phyloP scores from a whole-genome alignment of 805 yeast species.

The Grigorovia jiainica region DNA sequence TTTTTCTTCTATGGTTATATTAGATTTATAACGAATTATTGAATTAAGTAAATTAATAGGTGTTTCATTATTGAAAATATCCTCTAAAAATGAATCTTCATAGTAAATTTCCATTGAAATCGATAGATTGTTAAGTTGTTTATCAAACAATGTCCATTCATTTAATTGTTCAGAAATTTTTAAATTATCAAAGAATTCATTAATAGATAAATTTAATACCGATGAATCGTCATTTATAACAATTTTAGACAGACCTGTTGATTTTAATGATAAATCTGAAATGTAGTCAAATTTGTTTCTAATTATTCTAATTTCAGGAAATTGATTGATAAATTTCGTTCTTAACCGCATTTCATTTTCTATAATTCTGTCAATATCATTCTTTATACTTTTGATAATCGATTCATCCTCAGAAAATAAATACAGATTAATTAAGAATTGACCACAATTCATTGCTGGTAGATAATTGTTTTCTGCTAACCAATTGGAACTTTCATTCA shows the following conservation, averaged over 20 bases:
- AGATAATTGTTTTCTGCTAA: constrained; percentile 36
- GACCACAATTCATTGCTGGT: constrained; percentile 45
- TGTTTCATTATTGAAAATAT: background rate
- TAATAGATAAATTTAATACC: constrained; percentile 27
- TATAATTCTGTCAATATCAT: constrained; percentile 19
- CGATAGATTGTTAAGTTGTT: constrained; percentile 8
- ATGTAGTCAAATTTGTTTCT: constrained; percentile 33
- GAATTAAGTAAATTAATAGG: no score
- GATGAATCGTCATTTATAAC: constrained; percentile 30
- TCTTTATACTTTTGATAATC: constrained; percentile 28
- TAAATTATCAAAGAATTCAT: constrained; percentile 22
- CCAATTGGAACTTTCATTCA: constrained; percentile 45
- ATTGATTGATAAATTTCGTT: constrained; percentile 25
- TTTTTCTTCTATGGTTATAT: constrained; percentile 3
- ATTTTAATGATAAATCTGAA: constrained; percentile 44
- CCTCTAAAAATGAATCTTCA: constrained; percentile 38
- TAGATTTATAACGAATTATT: background rate
- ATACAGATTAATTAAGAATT: constrained; percentile 39
- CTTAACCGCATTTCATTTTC: constrained; percentile 37
- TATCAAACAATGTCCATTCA: background rate
- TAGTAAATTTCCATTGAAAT: constrained; percentile 38
- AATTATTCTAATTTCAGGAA: constrained; percentile 30
- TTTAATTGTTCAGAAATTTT: constrained; percentile 2
- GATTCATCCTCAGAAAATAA: constrained; percentile 32
- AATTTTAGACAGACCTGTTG: constrained; percentile 47